Percentiles rank a stretch among this genome's conserved stretches.
These are phyloP conservation scores for Ophiocordyceps australis DNA, from an alignment of 2,329 filamentous ascomycete genomes.

Conservation along the genomic window DNA sequence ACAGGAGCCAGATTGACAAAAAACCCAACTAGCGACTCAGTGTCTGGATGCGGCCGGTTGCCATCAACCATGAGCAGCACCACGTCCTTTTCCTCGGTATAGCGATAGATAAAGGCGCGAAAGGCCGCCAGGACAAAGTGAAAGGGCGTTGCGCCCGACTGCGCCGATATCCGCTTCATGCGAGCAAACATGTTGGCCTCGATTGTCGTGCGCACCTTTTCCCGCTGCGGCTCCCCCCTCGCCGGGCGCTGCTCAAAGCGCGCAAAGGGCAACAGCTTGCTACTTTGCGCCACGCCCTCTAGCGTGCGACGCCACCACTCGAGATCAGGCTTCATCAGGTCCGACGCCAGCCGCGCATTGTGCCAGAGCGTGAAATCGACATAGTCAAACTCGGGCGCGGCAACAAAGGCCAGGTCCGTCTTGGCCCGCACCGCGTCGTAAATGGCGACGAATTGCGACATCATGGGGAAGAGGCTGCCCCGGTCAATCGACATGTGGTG, in stretches of 20 bases:
- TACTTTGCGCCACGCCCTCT: conserved; percentile 5
- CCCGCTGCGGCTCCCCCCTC: conserved; percentile 5
- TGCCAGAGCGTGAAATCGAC: conserved; percentile 9
- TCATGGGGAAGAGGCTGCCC: conserved; percentile 7
- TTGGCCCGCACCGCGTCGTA: conserved; percentile 6
- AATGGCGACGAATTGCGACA: conserved; percentile 6
- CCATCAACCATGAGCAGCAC: conserved; percentile 9
- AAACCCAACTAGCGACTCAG: conserved; percentile 7
- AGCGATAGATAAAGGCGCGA: conserved; percentile 8
- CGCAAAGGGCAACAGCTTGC: conserved; percentile 8
- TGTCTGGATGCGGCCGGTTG: conserved; percentile 7
- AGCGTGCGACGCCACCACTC: conserved; percentile 8
- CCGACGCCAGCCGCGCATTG: conserved; percentile 7
- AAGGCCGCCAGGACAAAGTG: conserved; percentile 10
- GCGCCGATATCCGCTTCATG: conserved; percentile 8
- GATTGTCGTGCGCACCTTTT: conserved; percentile 6
- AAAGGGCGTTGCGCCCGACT: conserved; percentile 7
- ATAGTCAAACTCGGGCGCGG: conserved; percentile 7
- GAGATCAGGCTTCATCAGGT: conserved; percentile 7
- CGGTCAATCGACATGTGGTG: conserved; percentile 9
- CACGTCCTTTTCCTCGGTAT: conserved; percentile 8
- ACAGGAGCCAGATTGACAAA: conserved; percentile 9
- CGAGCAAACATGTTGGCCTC: conserved; percentile 6
- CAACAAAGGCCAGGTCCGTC: conserved; percentile 6
- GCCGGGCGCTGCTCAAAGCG: conserved; percentile 5